Conservation (phyloP, 345 rosid genomes). For the Dovyalis caffra region DNA sequence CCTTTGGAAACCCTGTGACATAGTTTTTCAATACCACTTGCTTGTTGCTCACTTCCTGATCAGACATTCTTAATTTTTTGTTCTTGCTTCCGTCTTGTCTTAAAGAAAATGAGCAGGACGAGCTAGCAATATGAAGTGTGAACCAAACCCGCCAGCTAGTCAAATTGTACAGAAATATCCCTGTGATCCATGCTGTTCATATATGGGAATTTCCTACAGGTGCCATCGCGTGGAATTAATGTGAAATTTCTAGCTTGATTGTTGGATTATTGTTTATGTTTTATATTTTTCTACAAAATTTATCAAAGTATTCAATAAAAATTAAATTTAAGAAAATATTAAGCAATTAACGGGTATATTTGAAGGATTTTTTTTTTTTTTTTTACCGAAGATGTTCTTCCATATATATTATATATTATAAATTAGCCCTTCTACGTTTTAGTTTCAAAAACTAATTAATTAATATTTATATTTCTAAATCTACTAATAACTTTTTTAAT, state of each 20-base stretch:
- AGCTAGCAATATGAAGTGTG: background rate
- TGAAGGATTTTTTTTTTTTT: too few species aligned
- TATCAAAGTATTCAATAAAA: too few species aligned
- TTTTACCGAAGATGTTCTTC: too few species aligned
- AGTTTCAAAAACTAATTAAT: too few species aligned
- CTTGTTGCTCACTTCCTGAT: constrained; percentile 35
- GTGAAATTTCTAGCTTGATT: background rate
- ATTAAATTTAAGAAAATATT: too few species aligned
- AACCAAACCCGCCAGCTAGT: background rate
- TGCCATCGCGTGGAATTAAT: background rate
- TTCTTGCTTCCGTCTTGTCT: background rate
- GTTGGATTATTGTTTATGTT: background rate
- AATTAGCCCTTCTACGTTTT: too few species aligned
- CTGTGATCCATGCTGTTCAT: background rate
- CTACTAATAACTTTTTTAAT: too few species aligned
- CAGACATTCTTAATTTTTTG: background rate
- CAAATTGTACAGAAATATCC: background rate
- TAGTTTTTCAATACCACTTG: constrained; percentile 43
- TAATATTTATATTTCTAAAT: too few species aligned
- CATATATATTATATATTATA: too few species aligned
- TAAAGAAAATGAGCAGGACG: background rate
- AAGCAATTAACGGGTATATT: background rate
- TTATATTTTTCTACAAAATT: background rate
- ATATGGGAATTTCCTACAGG: background rate
- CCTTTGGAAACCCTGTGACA: constrained; percentile 44